These are phyloP conservation scores for Colletotrichum scovillei DNA, from an alignment of 2,329 filamentous ascomycete genomes.

Conservation along the genomic window DNA sequence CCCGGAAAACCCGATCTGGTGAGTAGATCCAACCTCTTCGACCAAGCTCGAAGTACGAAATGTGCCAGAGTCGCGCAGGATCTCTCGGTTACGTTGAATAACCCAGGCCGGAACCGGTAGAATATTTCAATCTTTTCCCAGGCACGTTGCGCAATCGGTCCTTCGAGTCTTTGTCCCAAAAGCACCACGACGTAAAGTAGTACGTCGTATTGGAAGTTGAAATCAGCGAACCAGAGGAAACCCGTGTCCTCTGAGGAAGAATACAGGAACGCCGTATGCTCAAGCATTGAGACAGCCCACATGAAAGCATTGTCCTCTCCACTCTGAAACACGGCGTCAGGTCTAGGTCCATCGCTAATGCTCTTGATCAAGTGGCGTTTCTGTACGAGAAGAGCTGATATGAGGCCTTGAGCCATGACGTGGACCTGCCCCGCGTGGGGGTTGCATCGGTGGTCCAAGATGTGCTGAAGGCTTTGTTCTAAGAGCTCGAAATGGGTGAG, in stretches of 20 bases:
- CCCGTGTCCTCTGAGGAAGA: neutral
- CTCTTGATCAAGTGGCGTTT: neutral
- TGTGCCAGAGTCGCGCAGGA: neutral
- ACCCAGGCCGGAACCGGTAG: neutral
- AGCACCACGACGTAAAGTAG: neutral
- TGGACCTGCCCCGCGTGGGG: neutral
- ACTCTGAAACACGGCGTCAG: neutral
- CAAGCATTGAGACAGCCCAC: neutral
- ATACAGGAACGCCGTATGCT: neutral
- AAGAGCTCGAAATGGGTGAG: neutral
- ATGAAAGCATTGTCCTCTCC: neutral
- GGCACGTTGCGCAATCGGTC: neutral
- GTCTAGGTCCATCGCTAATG: neutral
- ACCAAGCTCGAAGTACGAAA: neutral
- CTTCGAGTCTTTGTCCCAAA: neutral
- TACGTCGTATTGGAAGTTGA: neutral
- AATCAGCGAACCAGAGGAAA: neutral
- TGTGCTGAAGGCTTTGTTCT: neutral
- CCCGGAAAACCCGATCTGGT: neutral
- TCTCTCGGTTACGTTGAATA: neutral
- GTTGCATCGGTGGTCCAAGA: neutral
- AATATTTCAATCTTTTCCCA: neutral
- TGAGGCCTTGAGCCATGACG: neutral
- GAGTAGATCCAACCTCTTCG: neutral
- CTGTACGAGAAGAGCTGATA: neutral